A percentile compares a stretch with the other conserved stretches of the same genome.
Conservation (phyloP, 352 stramenopile species). For the Pythium aristosporum region DNA sequence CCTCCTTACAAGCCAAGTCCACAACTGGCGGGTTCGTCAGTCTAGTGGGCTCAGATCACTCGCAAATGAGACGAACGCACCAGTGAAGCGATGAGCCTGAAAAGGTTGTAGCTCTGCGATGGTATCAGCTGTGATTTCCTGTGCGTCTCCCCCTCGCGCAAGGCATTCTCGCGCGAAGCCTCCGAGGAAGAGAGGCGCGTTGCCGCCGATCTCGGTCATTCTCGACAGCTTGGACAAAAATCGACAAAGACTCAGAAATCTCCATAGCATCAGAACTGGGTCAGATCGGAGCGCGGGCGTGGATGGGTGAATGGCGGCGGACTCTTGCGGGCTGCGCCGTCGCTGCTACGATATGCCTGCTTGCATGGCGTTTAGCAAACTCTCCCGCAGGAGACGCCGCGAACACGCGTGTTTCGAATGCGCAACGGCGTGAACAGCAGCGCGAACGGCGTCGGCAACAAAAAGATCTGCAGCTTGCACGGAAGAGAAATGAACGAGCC, state of each 20-base stretch:
- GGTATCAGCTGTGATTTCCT: background rate
- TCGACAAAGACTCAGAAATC: background rate
- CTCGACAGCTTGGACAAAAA: background rate
- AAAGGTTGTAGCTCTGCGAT: conserved; percentile 1
- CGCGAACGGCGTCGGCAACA: conserved; percentile 16
- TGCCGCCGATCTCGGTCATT: conserved; percentile 21
- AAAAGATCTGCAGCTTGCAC: conserved; percentile 16
- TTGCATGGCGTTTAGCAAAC: conserved; percentile 1
- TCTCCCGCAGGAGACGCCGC: background rate
- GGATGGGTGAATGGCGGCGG: conserved; percentile 7
- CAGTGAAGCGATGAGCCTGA: conserved; percentile 22
- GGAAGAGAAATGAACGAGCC: conserved; percentile 13
- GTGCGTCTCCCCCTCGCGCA: background rate
- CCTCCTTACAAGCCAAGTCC: conserved; percentile 73
- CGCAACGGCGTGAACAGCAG: conserved; percentile 15
- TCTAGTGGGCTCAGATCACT: background rate
- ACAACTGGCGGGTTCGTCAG: conserved; percentile 43
- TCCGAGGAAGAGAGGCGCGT: conserved; percentile 7
- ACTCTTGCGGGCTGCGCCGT: conserved; percentile 1
- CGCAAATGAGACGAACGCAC: conserved; percentile 12
- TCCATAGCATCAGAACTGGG: background rate
- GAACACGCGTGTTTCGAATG: background rate
- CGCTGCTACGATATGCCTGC: conserved; percentile 1
- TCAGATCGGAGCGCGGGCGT: background rate
- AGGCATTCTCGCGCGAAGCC: conserved; percentile 21